Base-by-base conservation (phyloP, 805 yeast species). In the Ogataea sp. region DNA sequence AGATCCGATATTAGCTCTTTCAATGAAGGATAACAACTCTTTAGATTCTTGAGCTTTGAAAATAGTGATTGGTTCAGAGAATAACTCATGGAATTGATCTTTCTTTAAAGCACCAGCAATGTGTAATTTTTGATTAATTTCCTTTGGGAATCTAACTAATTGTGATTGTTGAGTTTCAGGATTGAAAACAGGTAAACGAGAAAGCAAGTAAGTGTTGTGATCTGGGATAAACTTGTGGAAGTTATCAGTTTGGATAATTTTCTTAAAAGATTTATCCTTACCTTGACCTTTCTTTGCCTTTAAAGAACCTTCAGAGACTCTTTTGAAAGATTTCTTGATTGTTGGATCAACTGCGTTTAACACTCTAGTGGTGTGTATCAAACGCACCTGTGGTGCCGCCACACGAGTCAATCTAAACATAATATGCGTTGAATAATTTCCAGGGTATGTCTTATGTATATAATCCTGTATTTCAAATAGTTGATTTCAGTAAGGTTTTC, bases 71-170 rank as follows among this genome's bases (percentile, higher is more conserved):
- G 88, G 89, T 29, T 65, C 65, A 27, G 65, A 55, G 56, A 78
- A 82, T 32, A 82, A 52, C 56, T 85, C 95, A 47, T 75, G 72
- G 55, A 69, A 75, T 59, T 86, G 95, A 46, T 67, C 68, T 44
- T 77, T 78, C 49, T 76, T 74, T 61, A 83, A 83, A 0, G 82
- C 62, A 18, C 88, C 89, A 40, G 80, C 58, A 32, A 67, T 65
- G 26, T 62, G 59, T 45, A 85, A 62, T 35, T 62, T 59, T 39
- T 62, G 55, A 42, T 71, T 62, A 15, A 68, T 64, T 13, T 54
- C 52, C 2, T 62, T 52, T 14, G 67, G 59, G 58, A 68, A 84
- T 27, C 58, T 55, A 6, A 61, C 55, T 18, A 73, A 62, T 10
- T 58, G 46, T 63, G 48, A 17, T 48, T 11, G 6, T 45, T 37